phyloP scores from a whole-genome alignment of 331 rosid species.

The Quercus tomentella region DNA sequence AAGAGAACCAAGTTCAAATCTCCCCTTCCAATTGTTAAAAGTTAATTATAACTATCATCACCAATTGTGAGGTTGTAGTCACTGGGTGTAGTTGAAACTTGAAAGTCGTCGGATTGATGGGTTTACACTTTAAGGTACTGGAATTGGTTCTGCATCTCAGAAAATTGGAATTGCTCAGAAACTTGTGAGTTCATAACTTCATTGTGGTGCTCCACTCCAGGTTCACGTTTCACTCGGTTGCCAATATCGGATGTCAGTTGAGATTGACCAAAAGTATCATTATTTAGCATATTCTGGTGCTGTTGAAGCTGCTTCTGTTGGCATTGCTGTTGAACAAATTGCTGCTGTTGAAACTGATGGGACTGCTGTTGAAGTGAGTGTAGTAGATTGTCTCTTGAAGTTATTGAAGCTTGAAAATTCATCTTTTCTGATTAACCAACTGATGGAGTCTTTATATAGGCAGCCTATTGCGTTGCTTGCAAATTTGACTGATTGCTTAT shows the following conservation, averaged over 20 bases:
- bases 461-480: too few species aligned
- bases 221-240: conserved; percentile 60
- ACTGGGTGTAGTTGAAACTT: too few species aligned
- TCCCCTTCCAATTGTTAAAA: too few species aligned
- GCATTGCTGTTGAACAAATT: conserved; percentile 48
- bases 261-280: conserved; percentile 58
- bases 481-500: too few species aligned
- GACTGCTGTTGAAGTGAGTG: conserved; percentile 66
- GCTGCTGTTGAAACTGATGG: conserved; percentile 69
- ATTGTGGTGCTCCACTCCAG: conserved; percentile 57
- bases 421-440: too few species aligned
- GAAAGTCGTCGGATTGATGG: too few species aligned
- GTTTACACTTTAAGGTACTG: conserved; percentile 19
- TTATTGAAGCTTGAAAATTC: conserved; percentile 11
- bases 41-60: too few species aligned
- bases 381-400: conserved; percentile 55
- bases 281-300: conserved; percentile 50
- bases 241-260: conserved; percentile 50
- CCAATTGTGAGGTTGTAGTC: too few species aligned
- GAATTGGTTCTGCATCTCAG: conserved; percentile 74
- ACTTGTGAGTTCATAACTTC: conserved; percentile 49
- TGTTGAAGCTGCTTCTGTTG: conserved; percentile 60
- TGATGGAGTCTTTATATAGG: too few species aligned
- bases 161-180: conserved; percentile 54
- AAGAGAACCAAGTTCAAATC: too few species aligned